A percentile compares a stretch with the other conserved stretches of the same genome.
phyloP scores from a whole-genome alignment of 495 filamentous ascomycete genomes.

The Daldinia concentrica region DNA sequence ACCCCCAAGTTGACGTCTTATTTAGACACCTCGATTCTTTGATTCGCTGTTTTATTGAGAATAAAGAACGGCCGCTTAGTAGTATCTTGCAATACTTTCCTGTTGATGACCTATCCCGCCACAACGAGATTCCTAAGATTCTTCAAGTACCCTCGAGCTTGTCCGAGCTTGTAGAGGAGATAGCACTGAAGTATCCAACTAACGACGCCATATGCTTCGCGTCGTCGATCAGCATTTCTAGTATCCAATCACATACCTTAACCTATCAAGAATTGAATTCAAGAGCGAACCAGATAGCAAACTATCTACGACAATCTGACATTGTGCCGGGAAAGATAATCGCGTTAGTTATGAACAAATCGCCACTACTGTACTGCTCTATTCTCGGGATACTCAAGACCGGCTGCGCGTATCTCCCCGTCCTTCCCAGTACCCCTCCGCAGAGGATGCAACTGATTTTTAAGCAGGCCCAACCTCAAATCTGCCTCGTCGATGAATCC shows the following conservation, averaged over 20 bases:
- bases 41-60: conserved; percentile 52
- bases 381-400: conserved; percentile 77
- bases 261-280: conserved; percentile 71
- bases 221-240: conserved; percentile 47
- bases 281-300: conserved; percentile 71
- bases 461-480: conserved; percentile 55
- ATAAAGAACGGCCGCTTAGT: conserved; percentile 47
- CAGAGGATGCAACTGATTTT: conserved; percentile 66
- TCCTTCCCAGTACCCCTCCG: conserved; percentile 69
- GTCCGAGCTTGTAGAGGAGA: conserved; percentile 61
- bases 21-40: conserved; percentile 50
- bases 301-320: conserved; percentile 59
- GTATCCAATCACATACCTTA: conserved; percentile 51
- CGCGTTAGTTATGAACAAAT: conserved; percentile 76
- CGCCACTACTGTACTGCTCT: conserved; percentile 69
- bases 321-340: conserved; percentile 63
- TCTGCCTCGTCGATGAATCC: conserved; percentile 56
- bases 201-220: conserved; percentile 70
- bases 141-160: conserved; percentile 48
- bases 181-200: conserved; percentile 58
- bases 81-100: conserved; percentile 48
- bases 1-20: conserved; percentile 59
- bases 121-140: conserved; percentile 52
- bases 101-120: conserved; percentile 61
- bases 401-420: conserved; percentile 77